phyloP scores from a whole-genome alignment of 2,329 filamentous ascomycete species.

The Hypocreales sp. region DNA sequence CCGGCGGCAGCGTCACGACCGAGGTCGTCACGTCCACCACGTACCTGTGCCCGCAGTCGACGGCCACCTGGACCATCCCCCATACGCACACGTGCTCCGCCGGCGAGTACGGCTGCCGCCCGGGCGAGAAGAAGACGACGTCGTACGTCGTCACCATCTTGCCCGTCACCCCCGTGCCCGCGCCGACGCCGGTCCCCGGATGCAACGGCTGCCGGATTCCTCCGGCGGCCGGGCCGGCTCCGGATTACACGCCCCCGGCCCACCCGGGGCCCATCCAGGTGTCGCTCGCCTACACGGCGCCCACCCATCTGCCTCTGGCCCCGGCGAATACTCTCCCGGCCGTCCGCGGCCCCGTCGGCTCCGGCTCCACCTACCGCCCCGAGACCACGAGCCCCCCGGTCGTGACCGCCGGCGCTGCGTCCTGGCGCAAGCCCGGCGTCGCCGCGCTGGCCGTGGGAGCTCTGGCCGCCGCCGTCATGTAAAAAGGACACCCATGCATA shows the following conservation, averaged over 20 bases:
- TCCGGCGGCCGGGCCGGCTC: constrained; percentile 3
- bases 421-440: constrained; percentile 5
- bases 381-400: constrained; percentile 3
- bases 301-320: not conserved
- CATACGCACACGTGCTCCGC: constrained; percentile 12
- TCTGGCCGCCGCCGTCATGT: constrained; percentile 7
- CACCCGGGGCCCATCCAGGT: not conserved
- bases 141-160: constrained; percentile 9
- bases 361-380: constrained; percentile 4
- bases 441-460: constrained; percentile 7
- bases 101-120: constrained; percentile 11
- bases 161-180: constrained; percentile 9
- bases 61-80: constrained; percentile 13
- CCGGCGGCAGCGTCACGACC: constrained; percentile 8
- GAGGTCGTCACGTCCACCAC: constrained; percentile 10
- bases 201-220: constrained; percentile 6
- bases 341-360: constrained; percentile 2
- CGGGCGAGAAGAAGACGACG: constrained; percentile 10
- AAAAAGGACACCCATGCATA: no score
- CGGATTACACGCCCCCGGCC: not conserved
- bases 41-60: constrained; percentile 9
- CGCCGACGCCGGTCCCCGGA: constrained; percentile 10
- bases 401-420: constrained; percentile 7
- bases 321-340: no score
- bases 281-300: not conserved